A percentile compares a stretch with the other conserved stretches of the same genome.
Evolutionary conservation across 2,329 filamentous ascomycete genomes (phyloP).

Genomic region (Stachybotrys chlorohalonatus): DNA sequence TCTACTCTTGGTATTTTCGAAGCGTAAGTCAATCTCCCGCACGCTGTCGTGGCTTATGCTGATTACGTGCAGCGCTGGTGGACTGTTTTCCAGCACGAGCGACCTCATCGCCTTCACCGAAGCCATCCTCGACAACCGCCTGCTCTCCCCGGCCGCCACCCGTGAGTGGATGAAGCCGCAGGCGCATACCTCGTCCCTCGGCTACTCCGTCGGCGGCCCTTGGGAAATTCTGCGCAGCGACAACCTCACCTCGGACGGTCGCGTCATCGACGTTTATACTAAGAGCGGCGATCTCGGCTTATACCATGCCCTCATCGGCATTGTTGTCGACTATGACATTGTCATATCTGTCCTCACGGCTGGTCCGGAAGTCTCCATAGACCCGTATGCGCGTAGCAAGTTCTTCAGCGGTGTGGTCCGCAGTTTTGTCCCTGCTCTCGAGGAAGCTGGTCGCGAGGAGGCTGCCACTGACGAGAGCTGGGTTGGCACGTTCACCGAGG

Average conservation of each 20-base stretch:
- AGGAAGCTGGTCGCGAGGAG: conserved; percentile 29
- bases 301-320: conserved; percentile 28
- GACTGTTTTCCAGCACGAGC: conserved; percentile 29
- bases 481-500: conserved; percentile 28
- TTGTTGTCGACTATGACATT: conserved; percentile 38
- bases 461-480: conserved; percentile 12
- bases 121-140: conserved; percentile 31
- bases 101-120: conserved; percentile 32
- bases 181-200: conserved; percentile 24
- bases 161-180: conserved; percentile 36
- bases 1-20: conserved; percentile 21
- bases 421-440: conserved; percentile 29
- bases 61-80: conserved; percentile 20
- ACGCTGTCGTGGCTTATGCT: background rate
- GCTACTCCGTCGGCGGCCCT: conserved; percentile 30
- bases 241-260: conserved; percentile 25
- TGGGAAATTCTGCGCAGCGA: conserved; percentile 37
- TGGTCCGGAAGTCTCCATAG: conserved; percentile 14
- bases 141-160: conserved; percentile 28
- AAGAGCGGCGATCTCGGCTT: conserved; percentile 33
- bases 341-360: conserved; percentile 29
- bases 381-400: conserved; percentile 7
- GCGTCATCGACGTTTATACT: conserved; percentile 35
- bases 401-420: conserved; percentile 21
- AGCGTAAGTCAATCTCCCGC: conserved; percentile 15